Evolutionary conservation across 805 yeast genomes (phyloP).

Genomic region (Aciculoconidium aculeatum): DNA sequence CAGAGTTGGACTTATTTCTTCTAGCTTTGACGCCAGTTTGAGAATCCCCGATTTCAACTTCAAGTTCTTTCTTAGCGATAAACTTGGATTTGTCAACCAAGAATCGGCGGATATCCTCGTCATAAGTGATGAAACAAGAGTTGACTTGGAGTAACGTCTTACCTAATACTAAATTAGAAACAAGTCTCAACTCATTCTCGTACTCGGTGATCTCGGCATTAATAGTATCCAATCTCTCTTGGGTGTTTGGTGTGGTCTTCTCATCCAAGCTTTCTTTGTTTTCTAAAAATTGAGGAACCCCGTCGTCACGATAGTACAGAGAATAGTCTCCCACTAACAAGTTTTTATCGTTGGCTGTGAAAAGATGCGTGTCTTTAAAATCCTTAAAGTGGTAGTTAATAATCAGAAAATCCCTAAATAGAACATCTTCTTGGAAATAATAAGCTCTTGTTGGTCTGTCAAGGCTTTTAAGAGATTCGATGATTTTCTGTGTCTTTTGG

Average conservation of each 20-base stretch:
- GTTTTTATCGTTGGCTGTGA: constrained; percentile 17
- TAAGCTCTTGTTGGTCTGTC: constrained; percentile 45
- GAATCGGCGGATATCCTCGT: constrained; percentile 2
- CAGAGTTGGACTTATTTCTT: too few relatives aligned
- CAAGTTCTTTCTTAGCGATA: constrained; percentile 3
- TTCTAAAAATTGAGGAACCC: constrained; percentile 17
- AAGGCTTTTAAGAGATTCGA: constrained; percentile 8
- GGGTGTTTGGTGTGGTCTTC: too few relatives aligned
- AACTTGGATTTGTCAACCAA: constrained; percentile 2
- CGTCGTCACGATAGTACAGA: constrained; percentile 7
- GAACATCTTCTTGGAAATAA: constrained; percentile 60
- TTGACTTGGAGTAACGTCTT: constrained; percentile 15
- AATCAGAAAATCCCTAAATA: constrained; percentile 53
- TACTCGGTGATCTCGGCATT: constrained; percentile 8
- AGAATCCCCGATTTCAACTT: constrained; percentile 5
- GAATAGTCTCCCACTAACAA: constrained; percentile 18
- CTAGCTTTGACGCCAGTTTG: too few relatives aligned
- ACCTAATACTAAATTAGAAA: constrained; percentile 20
- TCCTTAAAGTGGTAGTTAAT: constrained; percentile 52
- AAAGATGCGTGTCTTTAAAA: constrained; percentile 51
- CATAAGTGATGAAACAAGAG: constrained; percentile 3
- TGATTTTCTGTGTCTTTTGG: constrained; percentile 3
- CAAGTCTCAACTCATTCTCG: constrained; percentile 24
- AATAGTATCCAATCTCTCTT: neutral
- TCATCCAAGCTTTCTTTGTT: constrained; percentile 9